Percentiles rank a stretch among this genome's conserved stretches.
Conservation (phyloP, 805 yeast species). For the Saccharomycopsis microspora region DNA sequence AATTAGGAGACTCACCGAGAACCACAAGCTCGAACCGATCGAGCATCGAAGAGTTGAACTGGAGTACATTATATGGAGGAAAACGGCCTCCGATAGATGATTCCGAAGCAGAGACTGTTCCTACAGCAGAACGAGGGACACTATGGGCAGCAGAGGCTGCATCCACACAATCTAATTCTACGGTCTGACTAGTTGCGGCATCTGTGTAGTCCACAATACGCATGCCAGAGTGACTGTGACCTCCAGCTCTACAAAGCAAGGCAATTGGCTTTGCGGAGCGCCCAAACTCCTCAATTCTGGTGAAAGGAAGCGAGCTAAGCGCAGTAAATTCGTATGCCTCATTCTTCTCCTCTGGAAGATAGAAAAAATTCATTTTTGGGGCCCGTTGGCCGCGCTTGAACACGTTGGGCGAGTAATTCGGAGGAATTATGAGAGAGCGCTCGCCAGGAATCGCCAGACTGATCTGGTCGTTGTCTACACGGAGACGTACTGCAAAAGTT, state of each 20-base stretch:
- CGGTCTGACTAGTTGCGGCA: conserved; percentile 4
- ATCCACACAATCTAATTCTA: conserved; percentile 31
- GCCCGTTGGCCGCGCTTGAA: conserved; percentile 9
- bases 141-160: conserved; percentile 25
- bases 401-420: neutral
- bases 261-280: conserved; percentile 17
- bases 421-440: conserved; percentile 9
- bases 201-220: conserved; percentile 10
- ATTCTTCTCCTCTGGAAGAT: conserved; percentile 11
- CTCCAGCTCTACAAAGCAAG: conserved; percentile 17
- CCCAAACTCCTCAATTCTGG: conserved; percentile 9
- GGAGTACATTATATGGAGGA: conserved; percentile 38
- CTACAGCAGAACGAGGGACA: conserved; percentile 41
- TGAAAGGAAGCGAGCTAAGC: conserved; percentile 19
- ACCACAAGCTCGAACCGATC: conserved; percentile 38
- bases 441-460: conserved; percentile 16
- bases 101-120: conserved; percentile 29
- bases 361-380: conserved; percentile 16
- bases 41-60: conserved; percentile 29
- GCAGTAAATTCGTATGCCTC: conserved; percentile 18
- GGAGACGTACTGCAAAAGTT: conserved; percentile 16
- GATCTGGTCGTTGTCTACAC: conserved; percentile 19
- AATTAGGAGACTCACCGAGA: conserved; percentile 26
- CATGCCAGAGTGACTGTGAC: neutral
- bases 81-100: conserved; percentile 44